A percentile compares a stretch with the other conserved stretches of the same genome.
Evolutionary conservation across 495 filamentous ascomycete species (phyloP).

Genomic region (Gamarada debralockiae): DNA sequence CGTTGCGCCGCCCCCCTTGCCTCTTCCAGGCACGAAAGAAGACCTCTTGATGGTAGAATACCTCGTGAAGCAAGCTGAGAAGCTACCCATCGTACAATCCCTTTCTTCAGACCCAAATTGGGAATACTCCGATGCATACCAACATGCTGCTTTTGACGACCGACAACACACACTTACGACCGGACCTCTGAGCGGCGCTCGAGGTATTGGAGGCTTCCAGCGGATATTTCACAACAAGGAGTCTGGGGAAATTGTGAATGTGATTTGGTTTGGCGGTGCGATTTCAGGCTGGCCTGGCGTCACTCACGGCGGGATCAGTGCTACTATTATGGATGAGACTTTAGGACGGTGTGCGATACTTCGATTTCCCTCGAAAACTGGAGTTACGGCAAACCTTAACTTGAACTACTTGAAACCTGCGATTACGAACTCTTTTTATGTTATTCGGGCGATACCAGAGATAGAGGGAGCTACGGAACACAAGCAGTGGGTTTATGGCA

Average conservation of each 20-base stretch:
- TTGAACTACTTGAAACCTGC: slow-evolving; percentile 59
- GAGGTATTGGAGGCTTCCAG: slow-evolving; percentile 45
- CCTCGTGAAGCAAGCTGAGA: slow-evolving; percentile 30
- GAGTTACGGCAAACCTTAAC: slow-evolving; percentile 62
- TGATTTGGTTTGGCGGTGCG: slow-evolving; percentile 62
- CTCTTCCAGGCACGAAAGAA: slow-evolving; percentile 25
- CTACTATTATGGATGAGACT: slow-evolving; percentile 67
- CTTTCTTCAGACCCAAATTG: slow-evolving; percentile 50
- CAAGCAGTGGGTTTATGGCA: slow-evolving; percentile 57
- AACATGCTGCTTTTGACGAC: slow-evolving; percentile 37
- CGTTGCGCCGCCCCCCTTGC: slow-evolving; percentile 33
- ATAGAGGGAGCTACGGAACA: slow-evolving; percentile 47
- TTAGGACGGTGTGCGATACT: slow-evolving; percentile 49
- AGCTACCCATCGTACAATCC: slow-evolving; percentile 49
- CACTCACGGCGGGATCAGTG: slow-evolving; percentile 72
- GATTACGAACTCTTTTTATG: slow-evolving; percentile 56
- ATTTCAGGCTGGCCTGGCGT: slow-evolving; percentile 71
- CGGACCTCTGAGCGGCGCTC: slow-evolving; percentile 37
- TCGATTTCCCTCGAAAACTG: slow-evolving; percentile 30
- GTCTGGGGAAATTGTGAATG: slow-evolving; percentile 37
- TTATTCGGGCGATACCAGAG: slow-evolving; percentile 49
- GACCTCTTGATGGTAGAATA: slow-evolving; percentile 30
- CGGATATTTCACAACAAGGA: slow-evolving; percentile 38
- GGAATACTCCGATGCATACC: slow-evolving; percentile 54
- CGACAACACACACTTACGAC: slow-evolving; percentile 31